A percentile compares a stretch with the other conserved stretches of the same genome.
phyloP scores from a whole-genome alignment of 179 eudicot genomes.

The Amaranthus tricolor region DNA sequence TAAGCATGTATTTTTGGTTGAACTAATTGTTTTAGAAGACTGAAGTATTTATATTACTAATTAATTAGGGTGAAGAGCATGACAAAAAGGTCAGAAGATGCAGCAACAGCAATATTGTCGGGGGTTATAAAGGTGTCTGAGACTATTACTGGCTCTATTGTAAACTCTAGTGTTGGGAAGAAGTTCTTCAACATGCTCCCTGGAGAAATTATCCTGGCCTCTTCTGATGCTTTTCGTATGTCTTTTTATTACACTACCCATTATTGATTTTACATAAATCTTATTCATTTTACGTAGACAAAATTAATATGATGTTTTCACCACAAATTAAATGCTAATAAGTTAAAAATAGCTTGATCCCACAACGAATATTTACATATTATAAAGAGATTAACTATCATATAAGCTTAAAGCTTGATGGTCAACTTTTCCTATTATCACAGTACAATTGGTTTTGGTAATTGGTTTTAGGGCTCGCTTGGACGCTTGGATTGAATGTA shows the following conservation, averaged over 20 bases:
- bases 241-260: background rate
- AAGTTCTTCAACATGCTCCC: constrained; percentile 74
- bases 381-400: too few species aligned
- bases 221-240: constrained; percentile 81
- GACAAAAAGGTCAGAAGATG: constrained; percentile 73
- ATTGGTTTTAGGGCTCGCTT: too few species aligned
- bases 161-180: constrained; percentile 66
- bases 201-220: constrained; percentile 81
- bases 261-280: background rate
- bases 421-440: too few species aligned
- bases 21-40: too few species aligned
- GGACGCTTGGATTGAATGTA: too few species aligned
- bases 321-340: too few species aligned
- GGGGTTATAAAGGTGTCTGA: constrained; percentile 83
- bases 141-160: constrained; percentile 59
- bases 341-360: too few species aligned
- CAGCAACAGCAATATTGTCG: constrained; percentile 58
- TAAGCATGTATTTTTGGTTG: too few species aligned
- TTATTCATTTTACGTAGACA: background rate
- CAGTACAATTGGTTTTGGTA: too few species aligned
- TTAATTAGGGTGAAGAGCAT: constrained; percentile 59
- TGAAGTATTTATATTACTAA: background rate
- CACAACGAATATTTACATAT: too few species aligned
- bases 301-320: too few species aligned
- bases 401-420: too few species aligned